Conservation (phyloP, 495 filamentous ascomycete species). For the Xanthoparmelia taractica region DNA sequence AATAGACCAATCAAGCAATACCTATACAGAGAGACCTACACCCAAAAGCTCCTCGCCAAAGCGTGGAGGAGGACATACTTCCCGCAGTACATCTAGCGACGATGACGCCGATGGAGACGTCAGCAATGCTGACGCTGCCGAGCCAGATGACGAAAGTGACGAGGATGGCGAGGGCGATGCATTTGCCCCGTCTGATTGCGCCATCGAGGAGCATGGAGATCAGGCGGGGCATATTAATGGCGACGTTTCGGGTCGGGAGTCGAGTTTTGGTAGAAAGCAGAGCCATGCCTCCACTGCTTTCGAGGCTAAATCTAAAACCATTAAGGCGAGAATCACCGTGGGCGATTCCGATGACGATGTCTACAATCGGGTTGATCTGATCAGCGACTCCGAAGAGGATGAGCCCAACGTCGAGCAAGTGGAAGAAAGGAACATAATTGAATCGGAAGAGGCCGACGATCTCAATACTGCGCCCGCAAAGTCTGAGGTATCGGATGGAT, state of each 20-base stretch:
- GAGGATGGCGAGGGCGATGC: slow-evolving; percentile 44
- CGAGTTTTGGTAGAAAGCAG: not conserved
- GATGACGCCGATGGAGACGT: slow-evolving; percentile 44
- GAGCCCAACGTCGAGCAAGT: slow-evolving; percentile 62
- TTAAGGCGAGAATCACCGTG: not conserved
- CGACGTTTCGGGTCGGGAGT: not conserved
- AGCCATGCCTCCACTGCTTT: not conserved
- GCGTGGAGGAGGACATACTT: slow-evolving; percentile 21
- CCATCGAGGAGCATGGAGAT: slow-evolving; percentile 33
- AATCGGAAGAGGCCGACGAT: slow-evolving; percentile 42
- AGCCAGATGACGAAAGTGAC: slow-evolving; percentile 41
- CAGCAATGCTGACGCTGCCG: slow-evolving; percentile 36
- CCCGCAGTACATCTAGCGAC: slow-evolving; percentile 28
- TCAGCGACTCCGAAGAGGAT: slow-evolving; percentile 70
- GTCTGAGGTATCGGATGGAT: slow-evolving; percentile 34
- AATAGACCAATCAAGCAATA: not conserved
- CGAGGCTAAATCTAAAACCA: not conserved
- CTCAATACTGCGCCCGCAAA: slow-evolving; percentile 33
- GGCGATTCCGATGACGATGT: slow-evolving; percentile 50
- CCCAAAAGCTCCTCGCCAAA: not conserved
- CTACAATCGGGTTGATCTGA: slow-evolving; percentile 66
- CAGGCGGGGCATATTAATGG: slow-evolving; percentile 38
- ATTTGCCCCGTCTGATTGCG: slow-evolving; percentile 46
- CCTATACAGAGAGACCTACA: not conserved
- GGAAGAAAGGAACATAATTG: slow-evolving; percentile 66